A percentile compares a stretch with the other conserved stretches of the same genome.
phyloP scores from a whole-genome alignment of 2,329 filamentous ascomycete species.

The Leptographium radiaticola region DNA sequence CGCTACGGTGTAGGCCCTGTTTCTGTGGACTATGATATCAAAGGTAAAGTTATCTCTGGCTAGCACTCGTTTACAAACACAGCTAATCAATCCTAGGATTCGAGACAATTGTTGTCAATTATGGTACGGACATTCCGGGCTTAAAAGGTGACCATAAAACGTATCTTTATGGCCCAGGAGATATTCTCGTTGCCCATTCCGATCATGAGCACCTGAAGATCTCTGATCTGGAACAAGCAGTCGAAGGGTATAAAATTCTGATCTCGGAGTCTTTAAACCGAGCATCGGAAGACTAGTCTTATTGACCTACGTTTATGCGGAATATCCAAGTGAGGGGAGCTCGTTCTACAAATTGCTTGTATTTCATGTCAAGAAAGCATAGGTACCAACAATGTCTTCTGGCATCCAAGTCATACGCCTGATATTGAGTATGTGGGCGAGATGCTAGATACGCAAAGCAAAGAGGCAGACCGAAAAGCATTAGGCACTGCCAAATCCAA shows the following conservation, averaged over 20 bases:
- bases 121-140: conserved; percentile 2
- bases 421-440: too few species aligned
- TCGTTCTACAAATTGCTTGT: too few species aligned
- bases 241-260: neutral
- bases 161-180: conserved; percentile 2
- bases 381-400: too few species aligned
- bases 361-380: too few species aligned
- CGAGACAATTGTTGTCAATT: neutral
- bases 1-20: neutral
- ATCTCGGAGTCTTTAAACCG: neutral
- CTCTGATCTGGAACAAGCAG: neutral
- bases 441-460: too few species aligned
- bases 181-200: neutral
- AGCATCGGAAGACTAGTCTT: too few species aligned
- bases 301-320: too few species aligned
- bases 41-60: neutral
- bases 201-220: conserved; percentile 2
- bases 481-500: too few species aligned
- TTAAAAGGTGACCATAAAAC: neutral
- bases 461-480: too few species aligned
- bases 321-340: too few species aligned
- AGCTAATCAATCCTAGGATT: neutral
- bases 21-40: neutral
- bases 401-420: too few species aligned
- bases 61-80: neutral